Percentiles rank a stretch among this genome's conserved stretches.
Conservation (phyloP, 352 stramenopile genomes). For the Phytopythium delawarense region DNA sequence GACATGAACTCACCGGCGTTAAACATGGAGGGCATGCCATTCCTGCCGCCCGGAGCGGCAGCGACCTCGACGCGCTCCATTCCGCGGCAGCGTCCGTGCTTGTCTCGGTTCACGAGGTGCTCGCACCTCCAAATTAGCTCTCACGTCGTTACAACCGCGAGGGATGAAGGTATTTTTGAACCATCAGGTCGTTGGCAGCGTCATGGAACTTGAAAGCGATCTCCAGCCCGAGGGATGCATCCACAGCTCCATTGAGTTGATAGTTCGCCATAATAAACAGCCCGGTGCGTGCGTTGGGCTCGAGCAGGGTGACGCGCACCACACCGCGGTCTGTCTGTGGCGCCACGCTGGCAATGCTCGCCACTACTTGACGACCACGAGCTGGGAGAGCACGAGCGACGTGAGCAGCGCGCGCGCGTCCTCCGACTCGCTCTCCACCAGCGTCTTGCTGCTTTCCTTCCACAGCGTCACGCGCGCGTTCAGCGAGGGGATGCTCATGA, state of each 20-base stretch:
- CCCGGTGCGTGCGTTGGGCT: background rate
- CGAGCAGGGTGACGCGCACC: too few relatives aligned
- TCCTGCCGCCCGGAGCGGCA: conserved; percentile 16
- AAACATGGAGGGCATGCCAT: conserved; percentile 30
- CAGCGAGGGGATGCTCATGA: conserved; percentile 77
- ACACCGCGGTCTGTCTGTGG: too few relatives aligned
- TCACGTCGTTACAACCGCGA: background rate
- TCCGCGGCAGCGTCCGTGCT: background rate
- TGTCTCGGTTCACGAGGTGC: background rate
- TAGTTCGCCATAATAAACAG: background rate
- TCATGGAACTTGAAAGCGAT: too few relatives aligned
- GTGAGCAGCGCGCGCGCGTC: conserved; percentile 60
- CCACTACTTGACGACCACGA: conserved; percentile 28
- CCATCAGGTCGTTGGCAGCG: background rate
- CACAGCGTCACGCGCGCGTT: conserved; percentile 72
- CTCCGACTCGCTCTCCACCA: conserved; percentile 78
- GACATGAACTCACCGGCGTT: conserved; percentile 21
- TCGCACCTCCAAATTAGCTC: background rate
- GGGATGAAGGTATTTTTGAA: too few relatives aligned
- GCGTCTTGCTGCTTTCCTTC: conserved; percentile 70
- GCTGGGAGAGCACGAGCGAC: conserved; percentile 45
- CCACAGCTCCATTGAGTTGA: background rate
- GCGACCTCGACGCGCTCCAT: conserved; percentile 32
- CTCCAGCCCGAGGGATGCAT: background rate
- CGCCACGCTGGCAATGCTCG: background rate